These are phyloP conservation scores for Kodamaea plutei DNA, from an alignment of 1,139 yeast genomes.

Conservation along the genomic window DNA sequence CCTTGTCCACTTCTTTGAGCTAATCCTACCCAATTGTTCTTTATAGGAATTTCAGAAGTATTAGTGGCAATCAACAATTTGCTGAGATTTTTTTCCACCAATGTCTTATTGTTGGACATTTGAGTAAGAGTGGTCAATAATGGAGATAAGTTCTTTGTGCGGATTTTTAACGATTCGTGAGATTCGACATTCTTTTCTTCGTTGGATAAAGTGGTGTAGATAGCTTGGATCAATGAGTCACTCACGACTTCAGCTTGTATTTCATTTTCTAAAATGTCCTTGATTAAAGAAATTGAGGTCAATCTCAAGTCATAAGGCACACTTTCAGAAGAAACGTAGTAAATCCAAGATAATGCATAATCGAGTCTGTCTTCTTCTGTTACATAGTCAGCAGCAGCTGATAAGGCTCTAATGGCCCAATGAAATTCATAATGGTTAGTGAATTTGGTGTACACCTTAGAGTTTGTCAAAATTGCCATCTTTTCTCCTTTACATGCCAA, in stretches of 20 bases:
- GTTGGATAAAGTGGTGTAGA: conserved; percentile 13
- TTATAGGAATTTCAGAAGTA: conserved; percentile 37
- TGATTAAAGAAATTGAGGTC: conserved; percentile 26
- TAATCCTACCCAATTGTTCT: conserved; percentile 77
- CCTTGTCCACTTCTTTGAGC: conserved; percentile 48
- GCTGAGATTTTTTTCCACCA: conserved; percentile 28
- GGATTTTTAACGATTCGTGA: conserved; percentile 16
- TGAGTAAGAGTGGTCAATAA: conserved; percentile 46
- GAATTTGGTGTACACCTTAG: conserved; percentile 50
- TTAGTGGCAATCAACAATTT: conserved; percentile 55
- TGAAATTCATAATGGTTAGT: conserved; percentile 36
- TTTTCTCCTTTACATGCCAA: conserved; percentile 35
- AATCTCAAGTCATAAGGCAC: conserved; percentile 32
- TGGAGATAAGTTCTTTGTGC: conserved; percentile 30
- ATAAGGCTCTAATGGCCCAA: conserved; percentile 52
- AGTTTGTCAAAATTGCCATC: conserved; percentile 40
- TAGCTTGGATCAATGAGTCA: conserved; percentile 15
- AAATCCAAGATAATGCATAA: conserved; percentile 41
- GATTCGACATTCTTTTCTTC: conserved; percentile 16
- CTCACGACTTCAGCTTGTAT: conserved; percentile 13
- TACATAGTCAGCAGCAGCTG: conserved; percentile 12
- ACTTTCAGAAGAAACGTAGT: conserved; percentile 34
- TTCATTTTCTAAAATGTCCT: conserved; percentile 20
- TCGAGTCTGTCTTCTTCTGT: conserved; percentile 10
- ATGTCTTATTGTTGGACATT: conserved; percentile 15